Conservation (phyloP, 805 yeast genomes). For the Kluyveromyces siamensis region DNA sequence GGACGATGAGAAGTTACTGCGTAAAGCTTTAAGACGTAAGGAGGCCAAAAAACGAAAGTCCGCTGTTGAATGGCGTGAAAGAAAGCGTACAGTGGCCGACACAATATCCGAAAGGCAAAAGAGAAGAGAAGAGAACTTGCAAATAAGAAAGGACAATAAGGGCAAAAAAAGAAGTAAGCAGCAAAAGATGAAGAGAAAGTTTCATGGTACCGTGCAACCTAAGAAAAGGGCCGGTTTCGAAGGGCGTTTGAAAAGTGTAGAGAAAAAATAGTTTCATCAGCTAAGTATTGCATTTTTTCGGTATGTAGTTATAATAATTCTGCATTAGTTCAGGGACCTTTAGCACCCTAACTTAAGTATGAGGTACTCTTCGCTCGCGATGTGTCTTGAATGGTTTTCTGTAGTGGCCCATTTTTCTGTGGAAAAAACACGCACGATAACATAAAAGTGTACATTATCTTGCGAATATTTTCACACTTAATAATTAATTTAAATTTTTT, state of each 20-base stretch:
- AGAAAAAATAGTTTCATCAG: constrained; percentile 10
- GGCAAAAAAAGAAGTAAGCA: constrained; percentile 71
- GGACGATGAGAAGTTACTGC: constrained; percentile 82
- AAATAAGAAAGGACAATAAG: constrained; percentile 76
- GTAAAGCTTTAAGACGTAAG: constrained; percentile 76
- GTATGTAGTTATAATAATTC: background rate
- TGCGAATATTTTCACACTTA: background rate
- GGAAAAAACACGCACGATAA: background rate
- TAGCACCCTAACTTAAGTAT: too few species aligned
- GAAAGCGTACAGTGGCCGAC: constrained; percentile 71
- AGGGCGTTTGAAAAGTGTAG: constrained; percentile 42
- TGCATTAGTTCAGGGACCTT: background rate
- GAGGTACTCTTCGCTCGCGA: too few species aligned
- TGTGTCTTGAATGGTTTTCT: too few species aligned
- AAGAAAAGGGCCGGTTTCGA: constrained; percentile 81
- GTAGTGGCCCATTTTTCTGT: too few species aligned
- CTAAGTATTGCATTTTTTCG: background rate
- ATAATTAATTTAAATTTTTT: too few species aligned
- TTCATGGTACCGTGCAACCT: constrained; percentile 45
- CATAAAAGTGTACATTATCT: too few species aligned
- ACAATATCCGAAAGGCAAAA: constrained; percentile 67
- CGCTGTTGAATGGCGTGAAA: constrained; percentile 86
- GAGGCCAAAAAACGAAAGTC: constrained; percentile 78
- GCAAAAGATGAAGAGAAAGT: constrained; percentile 55
- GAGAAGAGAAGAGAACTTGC: constrained; percentile 87